phyloP scores from a whole-genome alignment of 805 yeast species.

The Huiozyma sinensis region DNA sequence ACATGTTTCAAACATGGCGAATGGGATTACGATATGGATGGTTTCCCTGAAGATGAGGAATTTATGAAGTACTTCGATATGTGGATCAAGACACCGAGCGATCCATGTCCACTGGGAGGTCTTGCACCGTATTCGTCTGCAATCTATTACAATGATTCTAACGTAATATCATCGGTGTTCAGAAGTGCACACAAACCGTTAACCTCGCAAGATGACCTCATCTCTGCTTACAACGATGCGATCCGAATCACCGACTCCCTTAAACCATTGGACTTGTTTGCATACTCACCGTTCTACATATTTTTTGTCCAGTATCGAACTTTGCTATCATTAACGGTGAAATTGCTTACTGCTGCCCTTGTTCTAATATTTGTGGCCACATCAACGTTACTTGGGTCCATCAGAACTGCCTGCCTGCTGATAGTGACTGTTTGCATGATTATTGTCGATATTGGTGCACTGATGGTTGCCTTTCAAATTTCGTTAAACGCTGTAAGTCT shows the following conservation, averaged over 20 bases:
- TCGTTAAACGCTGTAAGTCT: slow-evolving; percentile 81
- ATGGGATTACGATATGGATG: slow-evolving; percentile 68
- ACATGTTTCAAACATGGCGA: slow-evolving; percentile 55
- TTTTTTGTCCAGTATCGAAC: slow-evolving; percentile 82
- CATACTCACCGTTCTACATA: slow-evolving; percentile 87
- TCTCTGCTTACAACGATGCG: slow-evolving; percentile 65
- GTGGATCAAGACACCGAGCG: slow-evolving; percentile 80
- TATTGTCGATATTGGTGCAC: slow-evolving; percentile 64
- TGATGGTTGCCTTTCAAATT: slow-evolving; percentile 64
- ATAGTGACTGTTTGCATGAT: slow-evolving; percentile 51
- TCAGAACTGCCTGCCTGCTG: slow-evolving; percentile 46
- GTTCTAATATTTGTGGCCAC: slow-evolving; percentile 42
- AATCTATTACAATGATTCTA: slow-evolving; percentile 34
- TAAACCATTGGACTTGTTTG: slow-evolving; percentile 54
- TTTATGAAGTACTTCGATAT: slow-evolving; percentile 63
- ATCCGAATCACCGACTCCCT: slow-evolving; percentile 53
- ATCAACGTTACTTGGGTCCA: slow-evolving; percentile 53
- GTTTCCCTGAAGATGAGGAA: slow-evolving; percentile 65
- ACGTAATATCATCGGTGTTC: slow-evolving; percentile 53
- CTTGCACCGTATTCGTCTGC: slow-evolving; percentile 77
- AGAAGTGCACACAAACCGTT: slow-evolving; percentile 72
- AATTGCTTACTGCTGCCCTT: slow-evolving; percentile 43
- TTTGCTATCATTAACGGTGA: slow-evolving; percentile 48
- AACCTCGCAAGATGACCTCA: slow-evolving; percentile 75
- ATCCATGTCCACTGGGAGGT: slow-evolving; percentile 92